Base-by-base conservation (phyloP, 208 protist genomes). In the Acanthamoeba castellanii region DNA sequence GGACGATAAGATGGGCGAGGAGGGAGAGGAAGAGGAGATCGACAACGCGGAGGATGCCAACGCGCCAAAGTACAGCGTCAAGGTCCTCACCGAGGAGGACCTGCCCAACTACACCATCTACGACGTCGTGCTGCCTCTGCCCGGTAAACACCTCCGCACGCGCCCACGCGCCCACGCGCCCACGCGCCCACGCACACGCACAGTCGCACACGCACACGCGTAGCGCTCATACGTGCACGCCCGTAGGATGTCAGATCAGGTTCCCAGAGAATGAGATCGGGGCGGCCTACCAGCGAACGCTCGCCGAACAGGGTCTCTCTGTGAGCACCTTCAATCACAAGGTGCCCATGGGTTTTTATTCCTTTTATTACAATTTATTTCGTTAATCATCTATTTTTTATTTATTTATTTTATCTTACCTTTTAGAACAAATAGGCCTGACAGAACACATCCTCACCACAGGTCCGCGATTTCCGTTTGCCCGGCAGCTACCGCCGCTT, bases 71-170 rank as follows among this genome's bases (percentile, higher is more conserved):
- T 30, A 18, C 18, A 42, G 30, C 22, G 90, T 94, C 45, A 94
- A 94, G 50, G 90, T 94, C 13, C 50, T 94, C 5, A 94, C 90
- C 32, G 90, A 55, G n/a, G 90, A 94, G 34, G 90, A 94, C 18
- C 55, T 94, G 4, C 61, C 61, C 47, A 76, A 94, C 34, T 94
- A 94, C 34, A 84, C 90, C 20, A 94, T 94, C 34, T 4, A 84
- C 82, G 90, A 94, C 68, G 90, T 94, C 52, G 90, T 94, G 22
- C 55, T 94, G 70, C 90, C 90, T 22, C 70, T 94, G 4, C 90
- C 90, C 22, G 87, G 87, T 92, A 92, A 7, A 11, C 55, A 34
- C n/a, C 25, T 76, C 25, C 3, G 5, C 68, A 42, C 34, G 13
- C 27, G n/a, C 3, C 37, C 7, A 34, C 18, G 11, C 13, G 22